Evolutionary conservation across 1,284 basidiomycete species (phyloP).

Genomic region (Ustilago hordei): DNA sequence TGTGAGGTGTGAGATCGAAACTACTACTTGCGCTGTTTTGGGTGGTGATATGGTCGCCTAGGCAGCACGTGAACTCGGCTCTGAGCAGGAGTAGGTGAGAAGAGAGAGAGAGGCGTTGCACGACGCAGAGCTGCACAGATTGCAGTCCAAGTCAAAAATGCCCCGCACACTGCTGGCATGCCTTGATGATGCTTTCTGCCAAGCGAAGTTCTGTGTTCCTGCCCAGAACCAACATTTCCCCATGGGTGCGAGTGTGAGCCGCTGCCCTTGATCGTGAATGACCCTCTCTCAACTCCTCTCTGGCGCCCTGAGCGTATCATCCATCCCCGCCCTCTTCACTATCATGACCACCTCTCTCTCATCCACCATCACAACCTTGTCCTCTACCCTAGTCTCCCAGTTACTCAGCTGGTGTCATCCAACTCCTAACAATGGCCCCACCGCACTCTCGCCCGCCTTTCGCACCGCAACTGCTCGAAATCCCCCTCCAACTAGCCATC

Average conservation of each 20-base stretch:
- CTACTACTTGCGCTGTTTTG: too few species aligned
- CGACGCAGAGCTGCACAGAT: background rate
- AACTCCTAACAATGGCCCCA: slow-evolving; percentile 26
- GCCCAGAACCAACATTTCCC: slow-evolving; percentile 9
- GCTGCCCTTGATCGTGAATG: background rate
- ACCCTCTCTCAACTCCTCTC: background rate
- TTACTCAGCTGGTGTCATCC: background rate
- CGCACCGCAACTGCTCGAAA: slow-evolving; percentile 52
- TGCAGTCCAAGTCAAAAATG: background rate
- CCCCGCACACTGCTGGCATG: background rate
- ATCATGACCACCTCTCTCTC: background rate
- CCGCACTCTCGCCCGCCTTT: slow-evolving; percentile 44
- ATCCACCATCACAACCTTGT: background rate
- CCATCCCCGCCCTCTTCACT: background rate
- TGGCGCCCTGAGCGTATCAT: background rate
- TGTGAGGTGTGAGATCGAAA: background rate
- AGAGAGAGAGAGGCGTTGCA: background rate
- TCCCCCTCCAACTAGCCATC: slow-evolving; percentile 53
- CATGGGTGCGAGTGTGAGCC: slow-evolving; percentile 1
- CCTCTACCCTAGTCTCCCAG: background rate
- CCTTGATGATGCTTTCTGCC: background rate
- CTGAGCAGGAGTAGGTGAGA: background rate
- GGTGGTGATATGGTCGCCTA: background rate
- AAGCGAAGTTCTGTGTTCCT: slow-evolving; percentile 5
- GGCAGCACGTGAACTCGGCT: background rate